Conservation (phyloP, 305 asterid species). For the Fraxinus floribunda region DNA sequence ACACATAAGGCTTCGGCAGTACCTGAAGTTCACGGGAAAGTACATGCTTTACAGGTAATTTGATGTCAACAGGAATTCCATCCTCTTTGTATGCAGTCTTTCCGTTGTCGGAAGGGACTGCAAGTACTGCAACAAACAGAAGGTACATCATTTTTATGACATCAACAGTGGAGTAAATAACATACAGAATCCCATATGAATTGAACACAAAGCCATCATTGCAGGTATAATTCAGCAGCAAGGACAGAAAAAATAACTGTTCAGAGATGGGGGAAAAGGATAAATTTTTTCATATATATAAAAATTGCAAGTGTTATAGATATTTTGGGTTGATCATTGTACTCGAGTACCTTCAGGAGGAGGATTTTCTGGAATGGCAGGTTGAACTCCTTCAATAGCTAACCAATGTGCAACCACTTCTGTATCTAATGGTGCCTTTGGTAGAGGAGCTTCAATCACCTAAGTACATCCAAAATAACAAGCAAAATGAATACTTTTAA, state of each 20-base stretch:
- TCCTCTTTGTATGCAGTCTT: constrained; percentile 78
- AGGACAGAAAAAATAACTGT: not conserved
- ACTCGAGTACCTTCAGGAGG: constrained; percentile 79
- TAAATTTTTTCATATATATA: not conserved
- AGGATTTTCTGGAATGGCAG: constrained; percentile 95
- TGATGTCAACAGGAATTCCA: constrained; percentile 74
- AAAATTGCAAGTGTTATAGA: not conserved
- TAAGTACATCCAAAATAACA: constrained; percentile 26
- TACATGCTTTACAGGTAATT: constrained; percentile 89
- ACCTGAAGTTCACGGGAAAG: constrained; percentile 99
- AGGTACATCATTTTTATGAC: constrained; percentile 18
- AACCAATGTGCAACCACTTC: constrained; percentile 84
- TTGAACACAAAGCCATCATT: not conserved
- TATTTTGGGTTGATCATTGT: constrained; percentile 1
- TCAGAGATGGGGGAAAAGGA: not conserved
- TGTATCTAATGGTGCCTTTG: constrained; percentile 86
- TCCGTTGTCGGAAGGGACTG: constrained; percentile 60
- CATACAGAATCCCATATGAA: constrained; percentile 1
- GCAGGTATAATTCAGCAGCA: constrained; percentile 1
- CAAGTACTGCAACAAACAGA: constrained; percentile 49
- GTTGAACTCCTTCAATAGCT: constrained; percentile 96
- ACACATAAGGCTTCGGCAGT: constrained; percentile 21
- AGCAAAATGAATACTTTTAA: constrained; percentile 4
- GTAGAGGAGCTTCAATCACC: constrained; percentile 96
- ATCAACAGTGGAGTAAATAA: constrained; percentile 12